Base-by-base conservation (phyloP, 2,329 filamentous ascomycete species). In the Aspergillus latus region DNA sequence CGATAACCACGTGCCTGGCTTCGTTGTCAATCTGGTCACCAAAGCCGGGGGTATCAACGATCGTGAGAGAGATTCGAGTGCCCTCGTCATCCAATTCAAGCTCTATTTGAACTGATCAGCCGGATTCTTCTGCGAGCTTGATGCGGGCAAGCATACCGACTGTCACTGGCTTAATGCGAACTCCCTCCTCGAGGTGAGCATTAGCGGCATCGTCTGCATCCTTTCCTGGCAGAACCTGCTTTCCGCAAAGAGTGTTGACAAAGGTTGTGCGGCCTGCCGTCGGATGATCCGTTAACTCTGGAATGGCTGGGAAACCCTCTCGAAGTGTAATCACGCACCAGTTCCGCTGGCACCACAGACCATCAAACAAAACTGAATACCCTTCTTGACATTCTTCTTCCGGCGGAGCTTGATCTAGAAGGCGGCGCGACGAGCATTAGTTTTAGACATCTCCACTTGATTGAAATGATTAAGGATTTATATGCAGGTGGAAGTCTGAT, bases 361-460 rank as follows among this genome's bases (percentile, higher is more conserved):
- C 94, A 99, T 99, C 85, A 99, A 80, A 79, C 92, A 97, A 83
- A 99, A 99, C 84, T 99, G 94, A 74, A 99, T 97, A 75, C 94
- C 94, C 86, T 97, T 97, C 89, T 97, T 97, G 82, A 99, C 93
- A 85, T 99, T 97, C 90, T 99, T 99, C 93, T 99, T 99, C 80
- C 91, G 89, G 81, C 94, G 92, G 76, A 97, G 92, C 89, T 96
- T 94, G 79, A 95, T 90, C 87, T 91, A 21, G 21, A 56, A 59
- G 52, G 51, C 52, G 52, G 52, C 62, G 58, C 58, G 58, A 59
- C 57, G 39, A 49, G 39, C 39, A 40, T 57, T 53, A 52, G 49
- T 37, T 47, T 54, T 48, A 28, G 50, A 26, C 34, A 43, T 56
- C n/a, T 21, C 21, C 21, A 21, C 21, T 30, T 48, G 39, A 52